Evolutionary conservation across 2,329 filamentous ascomycete species (phyloP), one percentile per base, ranked within the genome.

Genomic region (Parafenestella ontariensis): DNA sequence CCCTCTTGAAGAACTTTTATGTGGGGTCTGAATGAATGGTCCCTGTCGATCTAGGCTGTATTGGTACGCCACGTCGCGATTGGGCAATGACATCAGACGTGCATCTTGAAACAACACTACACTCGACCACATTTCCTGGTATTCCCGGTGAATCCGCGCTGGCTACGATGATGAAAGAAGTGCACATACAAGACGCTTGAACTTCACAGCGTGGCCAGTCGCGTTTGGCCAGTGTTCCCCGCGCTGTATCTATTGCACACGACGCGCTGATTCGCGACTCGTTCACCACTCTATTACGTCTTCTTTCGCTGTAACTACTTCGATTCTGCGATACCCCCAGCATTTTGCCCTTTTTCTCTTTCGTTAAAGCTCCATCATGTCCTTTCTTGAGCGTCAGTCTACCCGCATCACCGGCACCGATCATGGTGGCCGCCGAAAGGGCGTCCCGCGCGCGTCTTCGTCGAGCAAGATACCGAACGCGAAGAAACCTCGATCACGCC

Each of bases 401-500:
- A 69, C 63, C 20, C 68, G 69, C 23, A 68, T 72, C 20, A 72
- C 69, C 1, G 68, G 69, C 24, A 52, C 51, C 21, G 52, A 59
- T 18, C 55, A 61, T 46, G 55, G 56, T 51, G 61, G 52, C 18
- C 61, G 56, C 8, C 66, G 65, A 15, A 62, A 52, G 28, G 65
- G 63, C 39, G 55, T 53, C 17, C 47, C 64, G 17, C 58, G 54
- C 8, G 46, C 55, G 6, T 55, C 50, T 20, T 56, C 64, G 9
- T 67, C 68, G 29, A 61, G 67, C 37, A 65, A 67, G 23, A 62
- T 80, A 18, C 78, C 78, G 3, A 71, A 78, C 60, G 75, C 77
- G 13, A 77, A 80, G 60, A 78, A 80, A 57, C 81, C 82, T 20
- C 80, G 82, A 52, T 71, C 76, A 13, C 76, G 82, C 37, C 78